These are phyloP conservation scores for Geotrichum candidum DNA, from an alignment of 1,139 yeast genomes.

Conservation along the genomic window DNA sequence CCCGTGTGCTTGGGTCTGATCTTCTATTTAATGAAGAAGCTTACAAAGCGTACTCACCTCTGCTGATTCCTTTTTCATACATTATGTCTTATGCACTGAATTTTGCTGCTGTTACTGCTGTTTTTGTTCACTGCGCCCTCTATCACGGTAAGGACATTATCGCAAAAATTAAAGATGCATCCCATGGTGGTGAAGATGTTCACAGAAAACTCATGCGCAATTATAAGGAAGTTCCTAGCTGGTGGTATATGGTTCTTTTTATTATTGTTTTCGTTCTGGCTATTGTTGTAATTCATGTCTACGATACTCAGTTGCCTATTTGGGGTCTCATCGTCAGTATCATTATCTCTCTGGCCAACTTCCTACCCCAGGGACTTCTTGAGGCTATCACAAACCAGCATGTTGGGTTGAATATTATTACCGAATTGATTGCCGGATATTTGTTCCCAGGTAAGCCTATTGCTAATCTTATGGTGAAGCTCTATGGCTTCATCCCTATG, in stretches of 20 bases:
- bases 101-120: constrained; percentile 47
- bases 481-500: constrained; percentile 47
- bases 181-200: constrained; percentile 18
- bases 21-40: constrained; percentile 37
- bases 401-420: constrained; percentile 46
- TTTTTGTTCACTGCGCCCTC: constrained; percentile 45
- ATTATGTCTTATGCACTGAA: constrained; percentile 29
- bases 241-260: constrained; percentile 31
- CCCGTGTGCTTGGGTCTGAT: constrained; percentile 39
- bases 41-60: constrained; percentile 40
- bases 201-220: constrained; percentile 47
- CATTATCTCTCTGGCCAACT: constrained; percentile 41
- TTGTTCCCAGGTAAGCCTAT: constrained; percentile 48
- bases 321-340: constrained; percentile 48
- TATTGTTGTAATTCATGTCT: constrained; percentile 36
- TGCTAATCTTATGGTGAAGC: constrained; percentile 45
- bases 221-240: constrained; percentile 44
- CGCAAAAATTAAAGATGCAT: constrained; percentile 10
- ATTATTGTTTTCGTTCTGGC: constrained; percentile 41
- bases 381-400: constrained; percentile 43
- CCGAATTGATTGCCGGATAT: constrained; percentile 47
- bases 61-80: constrained; percentile 50
- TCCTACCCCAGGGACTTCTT: constrained; percentile 44
- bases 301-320: constrained; percentile 42
- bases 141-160: constrained; percentile 41